Conservation (phyloP, 73 alveolate species). For the Paramecium octaurelia region DNA sequence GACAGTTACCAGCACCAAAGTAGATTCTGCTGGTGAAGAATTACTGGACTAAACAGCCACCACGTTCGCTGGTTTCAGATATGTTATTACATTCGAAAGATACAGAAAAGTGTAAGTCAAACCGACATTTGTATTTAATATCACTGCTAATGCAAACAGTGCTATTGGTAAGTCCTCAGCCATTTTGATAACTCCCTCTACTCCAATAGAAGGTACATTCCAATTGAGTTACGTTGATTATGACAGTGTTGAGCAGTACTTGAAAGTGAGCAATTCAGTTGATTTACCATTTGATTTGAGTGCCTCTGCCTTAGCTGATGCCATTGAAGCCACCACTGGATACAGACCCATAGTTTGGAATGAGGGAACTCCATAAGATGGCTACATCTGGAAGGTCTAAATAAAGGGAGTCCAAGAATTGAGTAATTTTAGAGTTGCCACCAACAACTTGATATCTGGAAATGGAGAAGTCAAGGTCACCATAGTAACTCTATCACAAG, state of each 20-base stretch:
- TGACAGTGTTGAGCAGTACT: not conserved
- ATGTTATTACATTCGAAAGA: not conserved
- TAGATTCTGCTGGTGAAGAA: not conserved
- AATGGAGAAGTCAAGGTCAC: not conserved
- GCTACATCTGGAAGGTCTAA: not conserved
- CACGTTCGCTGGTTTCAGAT: not conserved
- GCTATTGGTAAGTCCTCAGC: not conserved
- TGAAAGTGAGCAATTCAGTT: not conserved
- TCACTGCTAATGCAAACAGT: not conserved
- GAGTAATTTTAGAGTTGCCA: not conserved
- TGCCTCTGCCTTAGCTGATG: not conserved
- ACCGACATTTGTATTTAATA: not conserved
- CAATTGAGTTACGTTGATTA: not conserved
- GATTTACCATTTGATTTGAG: conserved; percentile 2
- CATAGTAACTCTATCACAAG: not conserved
- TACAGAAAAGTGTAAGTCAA: not conserved
- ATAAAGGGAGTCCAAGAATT: not conserved
- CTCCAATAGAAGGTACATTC: conserved; percentile 16
- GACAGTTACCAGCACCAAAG: not conserved
- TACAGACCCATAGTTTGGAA: not conserved
- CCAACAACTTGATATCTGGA: conserved; percentile 10
- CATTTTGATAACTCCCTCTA: not conserved
- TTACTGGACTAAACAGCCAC: not conserved
- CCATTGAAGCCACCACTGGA: not conserved
- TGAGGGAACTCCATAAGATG: not conserved